These are phyloP conservation scores for Daldinia loculata DNA, from an alignment of 495 filamentous ascomycete genomes.

Conservation along the genomic window DNA sequence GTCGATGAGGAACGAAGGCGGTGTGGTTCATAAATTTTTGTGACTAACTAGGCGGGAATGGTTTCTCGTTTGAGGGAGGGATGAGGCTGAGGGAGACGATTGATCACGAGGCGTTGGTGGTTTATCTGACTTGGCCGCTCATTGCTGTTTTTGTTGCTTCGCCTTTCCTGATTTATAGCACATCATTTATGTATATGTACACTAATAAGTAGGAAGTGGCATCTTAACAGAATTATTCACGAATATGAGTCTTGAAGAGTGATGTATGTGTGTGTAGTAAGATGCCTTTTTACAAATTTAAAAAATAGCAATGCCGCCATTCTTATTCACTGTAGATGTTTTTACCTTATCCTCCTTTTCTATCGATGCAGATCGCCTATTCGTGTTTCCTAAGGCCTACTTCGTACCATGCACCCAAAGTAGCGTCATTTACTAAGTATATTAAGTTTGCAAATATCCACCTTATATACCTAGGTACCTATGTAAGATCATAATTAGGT, in stretches of 20 bases:
- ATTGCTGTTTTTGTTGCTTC: not conserved
- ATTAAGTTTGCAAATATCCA: no score
- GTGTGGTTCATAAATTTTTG: not conserved
- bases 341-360: no score
- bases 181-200: conserved; percentile 13
- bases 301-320: no score
- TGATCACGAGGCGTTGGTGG: conserved; percentile 32
- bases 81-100: conserved; percentile 6
- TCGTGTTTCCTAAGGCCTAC: no score
- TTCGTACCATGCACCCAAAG: no score
- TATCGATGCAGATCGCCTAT: no score
- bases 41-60: conserved; percentile 2
- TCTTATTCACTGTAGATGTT: no score
- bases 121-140: conserved; percentile 5
- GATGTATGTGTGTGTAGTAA: not conserved
- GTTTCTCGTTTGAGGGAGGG: not conserved
- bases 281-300: not conserved
- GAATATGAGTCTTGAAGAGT: not conserved
- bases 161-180: conserved; percentile 13
- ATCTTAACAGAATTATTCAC: not conserved
- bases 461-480: no score
- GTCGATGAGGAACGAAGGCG: not conserved
- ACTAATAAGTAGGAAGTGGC: conserved; percentile 6
- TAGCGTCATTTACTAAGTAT: no score
- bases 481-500: no score